These are phyloP conservation scores for Solanum ossicruentum DNA, from an alignment of 257 asterid species.

Conservation along the genomic window DNA sequence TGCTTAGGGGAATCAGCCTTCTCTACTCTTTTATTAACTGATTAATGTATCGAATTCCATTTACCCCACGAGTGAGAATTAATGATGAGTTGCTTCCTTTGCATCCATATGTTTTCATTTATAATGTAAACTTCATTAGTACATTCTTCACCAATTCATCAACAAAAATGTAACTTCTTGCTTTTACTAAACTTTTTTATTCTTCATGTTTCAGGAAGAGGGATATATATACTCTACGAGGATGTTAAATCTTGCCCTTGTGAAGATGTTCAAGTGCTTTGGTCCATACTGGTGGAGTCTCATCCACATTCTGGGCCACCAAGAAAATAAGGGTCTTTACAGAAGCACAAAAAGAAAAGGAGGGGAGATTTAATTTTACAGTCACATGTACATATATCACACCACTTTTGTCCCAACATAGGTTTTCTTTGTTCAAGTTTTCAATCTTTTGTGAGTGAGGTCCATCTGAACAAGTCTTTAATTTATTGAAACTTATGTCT, in stretches of 20 bases:
- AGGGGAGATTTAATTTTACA: slow-evolving; percentile 5
- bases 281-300: slow-evolving; percentile 92
- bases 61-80: background rate
- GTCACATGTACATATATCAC: slow-evolving; percentile 24
- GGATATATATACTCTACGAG: slow-evolving; percentile 84
- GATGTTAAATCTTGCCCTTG: slow-evolving; percentile 91
- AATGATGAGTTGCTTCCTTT: background rate
- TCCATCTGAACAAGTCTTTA: slow-evolving; percentile 8
- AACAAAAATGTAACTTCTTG: too few relatives aligned
- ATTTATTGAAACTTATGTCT: slow-evolving; percentile 15
- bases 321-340: slow-evolving; percentile 25
- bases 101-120: background rate
- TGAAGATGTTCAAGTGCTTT: slow-evolving; percentile 88
- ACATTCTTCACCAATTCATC: too few relatives aligned
- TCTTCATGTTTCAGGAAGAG: slow-evolving; percentile 43
- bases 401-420: background rate
- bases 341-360: background rate
- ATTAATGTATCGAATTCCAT: background rate
- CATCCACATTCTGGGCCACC: slow-evolving; percentile 55
- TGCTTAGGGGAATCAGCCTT: background rate
- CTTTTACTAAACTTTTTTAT: background rate
- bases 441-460: slow-evolving; percentile 16
- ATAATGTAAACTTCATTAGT: too few relatives aligned
- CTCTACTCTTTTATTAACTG: background rate
- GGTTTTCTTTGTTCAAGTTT: slow-evolving; percentile 2